Base-by-base conservation (phyloP, 2,329 filamentous ascomycete species). In the Colletotrichum sansevieriae region DNA sequence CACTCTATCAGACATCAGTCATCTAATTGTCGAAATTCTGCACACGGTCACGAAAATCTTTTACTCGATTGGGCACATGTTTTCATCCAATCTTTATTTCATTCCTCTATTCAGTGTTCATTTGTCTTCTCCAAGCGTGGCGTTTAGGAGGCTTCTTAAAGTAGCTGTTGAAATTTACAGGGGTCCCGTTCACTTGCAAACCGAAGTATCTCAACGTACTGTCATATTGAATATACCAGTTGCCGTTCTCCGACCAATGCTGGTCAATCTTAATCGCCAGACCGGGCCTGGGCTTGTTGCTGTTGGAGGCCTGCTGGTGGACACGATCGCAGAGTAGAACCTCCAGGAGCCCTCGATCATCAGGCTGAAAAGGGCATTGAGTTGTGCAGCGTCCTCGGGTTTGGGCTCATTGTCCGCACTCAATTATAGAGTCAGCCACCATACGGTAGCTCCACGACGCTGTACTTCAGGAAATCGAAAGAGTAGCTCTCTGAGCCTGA, bases 201-300 rank as follows among this genome's bases (percentile, higher is more conserved):
- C 43, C 7, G n/a, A 18, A 46, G 43, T 2, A 46, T 11, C 0
- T 46, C 43, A 46, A 20, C n/a, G 0, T 46, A 0, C 0, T 46
- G 0, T 10, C 0, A 20, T 5, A 0, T 46, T 20, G 0, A 0
- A 0, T 0, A 13, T 2, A 46, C 43, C 43, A 46, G 1, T 46
- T 46, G 43, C 8, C n/a, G 8, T 46, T 46, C 15, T 11, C 8
- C 43, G n/a, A 4, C 0, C 5, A 46, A 46, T 46, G 43, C 2
- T 46, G n/a, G 8, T 46, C 43, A 46, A 18, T 46, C 15, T 20
- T 46, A 7, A 46, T 46, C n/a, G n/a, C 43, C 8, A 20, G 3
- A 46, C 43, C 3, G 43, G 43, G 43, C 43, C 3, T 2, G 0
- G 43, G 6, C 43, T 46, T 20, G 43, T n/a, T 46, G 43, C 43